A percentile compares a stretch with the other conserved stretches of the same genome.
Conservation (phyloP, 805 yeast species). For the Lipomyces spencermartinsiae region DNA sequence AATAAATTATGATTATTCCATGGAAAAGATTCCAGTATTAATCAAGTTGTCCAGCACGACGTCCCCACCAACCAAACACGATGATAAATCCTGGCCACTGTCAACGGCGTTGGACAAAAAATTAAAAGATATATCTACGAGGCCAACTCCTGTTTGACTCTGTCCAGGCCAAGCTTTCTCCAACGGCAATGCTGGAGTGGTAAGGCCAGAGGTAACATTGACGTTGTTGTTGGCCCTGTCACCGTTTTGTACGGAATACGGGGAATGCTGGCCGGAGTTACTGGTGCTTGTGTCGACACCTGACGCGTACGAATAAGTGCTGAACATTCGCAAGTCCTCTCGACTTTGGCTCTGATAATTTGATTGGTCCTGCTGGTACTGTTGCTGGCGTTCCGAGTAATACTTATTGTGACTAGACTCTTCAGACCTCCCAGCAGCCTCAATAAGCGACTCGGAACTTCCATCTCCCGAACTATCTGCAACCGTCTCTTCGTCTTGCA, state of each 20-base stretch:
- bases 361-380: not conserved
- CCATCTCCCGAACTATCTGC: not conserved
- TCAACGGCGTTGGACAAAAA: not conserved
- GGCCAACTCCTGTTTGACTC: not conserved
- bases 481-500: not conserved
- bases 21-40: not conserved
- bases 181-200: not conserved
- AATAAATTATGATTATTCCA: too few species aligned
- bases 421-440: not conserved
- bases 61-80: not conserved
- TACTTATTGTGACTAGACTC: not conserved
- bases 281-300: not conserved
- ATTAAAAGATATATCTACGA: not conserved
- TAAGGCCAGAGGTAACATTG: not conserved
- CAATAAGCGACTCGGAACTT: not conserved
- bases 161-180: not conserved
- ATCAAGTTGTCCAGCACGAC: not conserved
- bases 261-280: not conserved
- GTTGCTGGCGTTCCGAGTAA: not conserved
- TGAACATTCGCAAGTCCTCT: not conserved
- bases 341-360: not conserved
- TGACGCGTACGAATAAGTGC: not conserved
- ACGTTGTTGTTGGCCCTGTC: not conserved
- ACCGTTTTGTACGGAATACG: not conserved
- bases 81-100: not conserved